Base-by-base conservation (phyloP, 1,284 basidiomycete genomes). In the Cryptococcus jaspeensis region DNA sequence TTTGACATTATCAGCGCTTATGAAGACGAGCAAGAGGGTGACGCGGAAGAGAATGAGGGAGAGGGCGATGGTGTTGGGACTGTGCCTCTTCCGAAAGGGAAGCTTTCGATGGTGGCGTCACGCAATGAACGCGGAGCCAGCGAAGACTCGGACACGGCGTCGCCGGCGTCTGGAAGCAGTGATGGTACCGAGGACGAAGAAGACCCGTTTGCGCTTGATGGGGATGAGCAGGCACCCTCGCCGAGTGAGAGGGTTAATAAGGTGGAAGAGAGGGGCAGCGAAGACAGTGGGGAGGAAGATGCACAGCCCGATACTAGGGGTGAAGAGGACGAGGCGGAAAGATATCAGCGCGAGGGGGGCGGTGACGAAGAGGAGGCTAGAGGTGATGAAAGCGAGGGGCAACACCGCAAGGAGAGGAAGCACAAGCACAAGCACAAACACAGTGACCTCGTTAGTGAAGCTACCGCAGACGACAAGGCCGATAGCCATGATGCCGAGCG, bases 1-100 rank as follows among this genome's bases (percentile, higher is more conserved):
- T 23, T 45, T 28, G 53, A 55, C 22, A 50, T 55, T 25, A 55
- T 55, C 25, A 49, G 46, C n/a, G 20, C 53, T 7, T 55, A 50
- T 28, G 38, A 39, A 40, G 52, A 46, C 23, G 46, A 46, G 37
- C 47, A 41, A 0, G 45, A 20, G 6, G 51, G 37, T 28, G 51
- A 37, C 15, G 45, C 28, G 16, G 15, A 16, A 11, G 23, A 52
- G 2, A 39, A 46, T 5, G 46, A 25, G 35, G 22, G 22, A 2
- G 52, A 42, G n/a, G 52, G 48, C n/a, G 39, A 25, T 22, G 42
- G 41, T 15, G 32, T 25, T 16, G 28, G 28, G 28, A 32, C 28
- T 32, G 28, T 32, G 4, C 28, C 28, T 32, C 28, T 9, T 32
- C 28, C 28, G 5, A 32, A 32, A 32, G 28, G 9, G 28, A 9